These are phyloP conservation scores for Neotropicomus parvogracilis DNA, from an alignment of 1,284 basidiomycete genomes.

Conservation along the genomic window DNA sequence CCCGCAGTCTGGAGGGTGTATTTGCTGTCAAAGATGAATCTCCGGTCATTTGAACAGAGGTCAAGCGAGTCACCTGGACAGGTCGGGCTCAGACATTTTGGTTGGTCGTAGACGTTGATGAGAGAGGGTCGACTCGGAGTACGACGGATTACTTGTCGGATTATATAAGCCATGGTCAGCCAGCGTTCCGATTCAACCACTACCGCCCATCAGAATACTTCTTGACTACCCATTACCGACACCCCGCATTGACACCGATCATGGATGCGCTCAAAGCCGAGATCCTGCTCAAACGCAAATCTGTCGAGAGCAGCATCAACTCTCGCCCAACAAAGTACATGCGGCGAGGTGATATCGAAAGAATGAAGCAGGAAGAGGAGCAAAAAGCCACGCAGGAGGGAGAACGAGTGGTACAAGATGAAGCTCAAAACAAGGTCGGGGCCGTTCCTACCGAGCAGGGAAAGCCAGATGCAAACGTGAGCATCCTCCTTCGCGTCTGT, in stretches of 20 bases:
- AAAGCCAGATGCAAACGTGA: constrained; percentile 40
- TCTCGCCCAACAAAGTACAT: constrained; percentile 76
- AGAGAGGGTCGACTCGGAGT: constrained; percentile 36
- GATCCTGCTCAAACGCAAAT: constrained; percentile 84
- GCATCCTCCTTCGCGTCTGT: constrained; percentile 29
- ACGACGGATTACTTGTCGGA: constrained; percentile 31
- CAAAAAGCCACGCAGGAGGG: constrained; percentile 51
- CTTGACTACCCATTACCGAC: background rate
- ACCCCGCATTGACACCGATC: background rate
- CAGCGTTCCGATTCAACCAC: no score
- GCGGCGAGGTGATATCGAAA: constrained; percentile 78
- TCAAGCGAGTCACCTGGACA: constrained; percentile 46
- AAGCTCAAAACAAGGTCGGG: constrained; percentile 31
- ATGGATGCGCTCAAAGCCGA: constrained; percentile 91
- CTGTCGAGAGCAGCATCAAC: constrained; percentile 42
- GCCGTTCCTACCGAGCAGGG: constrained; percentile 12
- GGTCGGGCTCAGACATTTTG: constrained; percentile 59
- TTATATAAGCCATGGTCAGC: constrained; percentile 28
- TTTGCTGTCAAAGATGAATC: constrained; percentile 49
- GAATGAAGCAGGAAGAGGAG: constrained; percentile 65
- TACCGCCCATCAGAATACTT: constrained; percentile 1
- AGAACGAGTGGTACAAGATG: constrained; percentile 35
- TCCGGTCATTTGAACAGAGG: background rate
- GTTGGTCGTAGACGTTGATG: constrained; percentile 25
- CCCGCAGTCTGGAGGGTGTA: constrained; percentile 82